Evolutionary conservation across 2,329 filamentous ascomycete genomes (phyloP), one percentile per base, ranked within the genome.

Genomic region (Colletotrichum chrysophilum): DNA sequence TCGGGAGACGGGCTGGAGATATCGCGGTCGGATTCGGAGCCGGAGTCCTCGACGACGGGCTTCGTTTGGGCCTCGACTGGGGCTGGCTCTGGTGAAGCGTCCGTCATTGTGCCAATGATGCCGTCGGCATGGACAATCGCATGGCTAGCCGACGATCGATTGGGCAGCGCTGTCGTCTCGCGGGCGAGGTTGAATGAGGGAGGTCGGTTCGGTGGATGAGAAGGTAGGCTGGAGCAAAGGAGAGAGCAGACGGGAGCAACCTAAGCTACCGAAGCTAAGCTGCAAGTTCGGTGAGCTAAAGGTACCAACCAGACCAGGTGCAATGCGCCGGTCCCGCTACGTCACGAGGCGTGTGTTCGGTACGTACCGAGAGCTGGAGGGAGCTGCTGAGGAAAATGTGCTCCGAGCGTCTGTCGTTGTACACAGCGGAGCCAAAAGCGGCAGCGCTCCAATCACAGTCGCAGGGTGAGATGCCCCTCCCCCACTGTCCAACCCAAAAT

Each of bases 21-120:
- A 9, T 76, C 71, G 16, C 58, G 58, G 30, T 75, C 70, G 61
- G 62, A 48, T 38, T 74, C 56, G 73, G 70, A 71, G 52, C 72
- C 78, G 34, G 66, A 58, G 34, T 72, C 75, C 34, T 79, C 78
- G 66, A 77, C 78, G 64, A 76, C 72, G 52, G 79, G 70, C 58
- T 36, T 64, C 30, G 66, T 64, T 30, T 67, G 48, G 71, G 77
- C 78, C 62, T 82, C 81, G 81, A 81, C 83, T 80, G 78, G 78
- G 74, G 80, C 79, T 78, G 78, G 78, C 74, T 80, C 79, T 78
- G 84, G 83, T 81, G 84, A 81, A 81, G 81, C 82, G 79, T 86
- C 83, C 81, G 86, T 87, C 86, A 88, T 88, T 81, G 79, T 81
- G 78, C 83, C 82, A 80, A 78, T 76, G 76, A 74, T 77, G 69